A percentile compares a stretch with the other conserved stretches of the same genome.
These are phyloP conservation scores for Graphiopsis chlorocephala DNA, from an alignment of 2,329 filamentous ascomycete genomes.

Conservation along the genomic window DNA sequence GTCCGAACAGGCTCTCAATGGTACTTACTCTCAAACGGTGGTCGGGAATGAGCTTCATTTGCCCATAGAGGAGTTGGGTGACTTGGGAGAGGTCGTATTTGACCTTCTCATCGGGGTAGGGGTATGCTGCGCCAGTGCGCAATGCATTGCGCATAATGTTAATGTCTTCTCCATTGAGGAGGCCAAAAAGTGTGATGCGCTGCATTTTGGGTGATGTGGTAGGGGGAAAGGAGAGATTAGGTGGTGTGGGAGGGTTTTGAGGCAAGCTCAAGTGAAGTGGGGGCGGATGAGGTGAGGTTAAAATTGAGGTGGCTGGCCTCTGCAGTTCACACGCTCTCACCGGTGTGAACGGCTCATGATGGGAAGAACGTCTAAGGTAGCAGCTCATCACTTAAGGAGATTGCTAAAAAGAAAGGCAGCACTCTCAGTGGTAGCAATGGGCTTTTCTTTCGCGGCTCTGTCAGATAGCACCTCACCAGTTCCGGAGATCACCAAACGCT, in stretches of 20 bases:
- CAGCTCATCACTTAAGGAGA: background rate
- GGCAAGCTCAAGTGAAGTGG: constrained; percentile 2
- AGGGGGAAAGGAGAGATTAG: background rate
- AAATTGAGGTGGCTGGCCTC: background rate
- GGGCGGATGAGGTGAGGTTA: constrained; percentile 3
- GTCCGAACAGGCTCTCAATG: background rate
- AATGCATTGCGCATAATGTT: background rate
- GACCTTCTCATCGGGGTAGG: background rate
- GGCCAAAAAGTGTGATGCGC: background rate
- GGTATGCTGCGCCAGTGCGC: background rate
- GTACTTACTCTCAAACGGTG: constrained; percentile 1
- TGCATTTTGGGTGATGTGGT: background rate
- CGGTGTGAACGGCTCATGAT: background rate
- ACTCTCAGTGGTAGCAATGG: background rate
- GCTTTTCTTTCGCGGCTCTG: background rate
- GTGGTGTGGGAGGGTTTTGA: background rate
- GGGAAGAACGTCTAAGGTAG: background rate
- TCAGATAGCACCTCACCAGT: background rate
- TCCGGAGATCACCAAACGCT: background rate
- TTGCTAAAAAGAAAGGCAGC: background rate
- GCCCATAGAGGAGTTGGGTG: background rate
- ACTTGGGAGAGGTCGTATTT: background rate
- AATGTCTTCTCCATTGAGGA: background rate
- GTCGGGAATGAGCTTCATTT: background rate
- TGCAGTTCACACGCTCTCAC: background rate